These are phyloP conservation scores for Oldenlandia corymbosa DNA, from an alignment of 257 asterid species.

Conservation along the genomic window DNA sequence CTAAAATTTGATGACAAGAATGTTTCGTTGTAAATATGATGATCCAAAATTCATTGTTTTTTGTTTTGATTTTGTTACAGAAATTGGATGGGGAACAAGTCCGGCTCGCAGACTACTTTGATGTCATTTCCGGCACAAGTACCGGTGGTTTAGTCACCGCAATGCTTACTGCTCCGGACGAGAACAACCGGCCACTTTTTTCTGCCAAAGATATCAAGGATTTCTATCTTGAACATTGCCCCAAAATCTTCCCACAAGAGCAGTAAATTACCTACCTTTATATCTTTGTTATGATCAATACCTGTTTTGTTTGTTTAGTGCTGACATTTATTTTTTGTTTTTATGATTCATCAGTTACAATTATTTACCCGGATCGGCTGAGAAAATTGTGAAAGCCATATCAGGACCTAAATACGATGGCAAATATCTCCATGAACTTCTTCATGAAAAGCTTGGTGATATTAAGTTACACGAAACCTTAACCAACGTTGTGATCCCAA, in stretches of 20 bases:
- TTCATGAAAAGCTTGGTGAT: conserved; percentile 30
- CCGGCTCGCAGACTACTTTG: conserved; percentile 56
- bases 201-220: conserved; percentile 51
- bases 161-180: conserved; percentile 49
- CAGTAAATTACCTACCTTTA: no score
- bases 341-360: no score
- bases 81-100: conserved; percentile 49
- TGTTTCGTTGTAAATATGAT: no score
- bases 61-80: conserved; percentile 13
- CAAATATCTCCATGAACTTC: conserved; percentile 30
- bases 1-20: no score
- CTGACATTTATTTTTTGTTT: no score
- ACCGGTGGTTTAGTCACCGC: conserved; percentile 59
- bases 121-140: conserved; percentile 64
- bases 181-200: conserved; percentile 44
- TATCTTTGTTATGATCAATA: no score
- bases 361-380: no score
- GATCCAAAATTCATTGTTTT: no score
- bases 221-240: conserved; percentile 35
- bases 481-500: conserved; percentile 48
- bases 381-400: conserved; percentile 5
- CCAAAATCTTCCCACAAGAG: conserved; percentile 27
- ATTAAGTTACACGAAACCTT: conserved; percentile 27
- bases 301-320: no score
- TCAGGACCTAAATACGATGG: conserved; percentile 46